Evolutionary conservation across 768 basidiomycete genomes (phyloP), one percentile per base, ranked within the genome.

Genomic region (Arthromyces matolae): DNA sequence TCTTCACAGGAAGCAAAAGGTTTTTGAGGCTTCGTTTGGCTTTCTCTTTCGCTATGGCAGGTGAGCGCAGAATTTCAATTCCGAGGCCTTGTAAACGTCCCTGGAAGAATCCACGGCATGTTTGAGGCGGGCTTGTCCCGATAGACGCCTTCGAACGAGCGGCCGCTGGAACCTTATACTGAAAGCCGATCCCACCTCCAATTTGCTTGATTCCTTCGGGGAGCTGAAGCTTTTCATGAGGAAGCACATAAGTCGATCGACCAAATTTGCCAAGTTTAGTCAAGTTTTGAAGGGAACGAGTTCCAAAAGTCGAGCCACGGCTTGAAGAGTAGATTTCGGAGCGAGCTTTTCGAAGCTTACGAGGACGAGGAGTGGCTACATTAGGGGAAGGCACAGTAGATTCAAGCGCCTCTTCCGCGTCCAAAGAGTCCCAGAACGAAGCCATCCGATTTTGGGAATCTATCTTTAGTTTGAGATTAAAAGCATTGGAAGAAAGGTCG

Each of bases 161-260:
- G 18, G 67, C 62, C 22, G 49, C 41, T 1, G 69, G 69, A 5
- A 67, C 43, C 25, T 55, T 67, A 57, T 73, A 75, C 22, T 65
- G 75, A 56, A 74, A 80, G 5, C 77, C 78, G 40, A 79, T 80
- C 19, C 81, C 77, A 25, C 68, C 71, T 18, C 77, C 77, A 32
- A 76, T 72, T 33, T 75, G 71, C 59, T 72, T 69, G 16, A 77
- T 47, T 3, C 75, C 76, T 33, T 60, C 56, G 0, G 80, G 80
- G 13, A 81, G 62, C 39, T 71, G 61, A 31, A 45, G 59, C 44
- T 37, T 64, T 10, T 39, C 34, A n/a, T 8, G 37, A 59, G 58
- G 25, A 20, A 58, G 45, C 20, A 64, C 51, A 19, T 69, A 60
- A 32, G 67, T 67, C 63, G 44, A 62, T 60, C 35, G 70, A 65